A percentile compares a stretch with the other conserved stretches of the same genome.
These are phyloP conservation scores for Colletotrichum melonis DNA, from an alignment of 2,329 filamentous ascomycete species.

Conservation along the genomic window DNA sequence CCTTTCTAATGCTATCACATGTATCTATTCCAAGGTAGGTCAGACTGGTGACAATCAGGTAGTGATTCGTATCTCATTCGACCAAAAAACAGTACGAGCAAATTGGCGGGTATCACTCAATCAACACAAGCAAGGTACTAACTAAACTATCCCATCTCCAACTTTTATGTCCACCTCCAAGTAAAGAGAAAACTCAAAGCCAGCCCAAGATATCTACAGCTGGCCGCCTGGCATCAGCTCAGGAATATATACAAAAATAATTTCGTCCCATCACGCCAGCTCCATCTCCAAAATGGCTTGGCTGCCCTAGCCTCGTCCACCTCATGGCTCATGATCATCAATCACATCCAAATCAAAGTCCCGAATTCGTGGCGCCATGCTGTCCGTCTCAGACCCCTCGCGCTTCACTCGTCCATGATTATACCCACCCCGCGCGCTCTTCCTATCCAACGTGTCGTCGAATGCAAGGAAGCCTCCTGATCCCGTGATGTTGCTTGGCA, in stretches of 20 bases:
- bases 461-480: slow-evolving; percentile 39
- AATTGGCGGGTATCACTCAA: neutral
- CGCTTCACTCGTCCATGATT: slow-evolving; percentile 25
- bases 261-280: slow-evolving; percentile 9
- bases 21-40: too few relatives aligned
- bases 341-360: slow-evolving; percentile 52
- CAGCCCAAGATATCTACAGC: neutral
- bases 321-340: slow-evolving; percentile 43
- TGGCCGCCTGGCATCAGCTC: neutral
- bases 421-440: slow-evolving; percentile 20
- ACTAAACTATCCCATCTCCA: neutral
- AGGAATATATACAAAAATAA: neutral
- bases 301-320: neutral
- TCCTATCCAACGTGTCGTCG: slow-evolving; percentile 42
- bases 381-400: slow-evolving; percentile 38
- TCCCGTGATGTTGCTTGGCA: slow-evolving; percentile 27
- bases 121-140: neutral
- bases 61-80: neutral
- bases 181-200: neutral
- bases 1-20: too few relatives aligned
- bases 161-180: neutral
- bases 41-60: too few relatives aligned
- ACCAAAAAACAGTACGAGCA: neutral
- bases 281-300: neutral
- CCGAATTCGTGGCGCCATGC: slow-evolving; percentile 45